phyloP scores from a whole-genome alignment of 2,329 filamentous ascomycete species.

The Metarhizium rileyi region DNA sequence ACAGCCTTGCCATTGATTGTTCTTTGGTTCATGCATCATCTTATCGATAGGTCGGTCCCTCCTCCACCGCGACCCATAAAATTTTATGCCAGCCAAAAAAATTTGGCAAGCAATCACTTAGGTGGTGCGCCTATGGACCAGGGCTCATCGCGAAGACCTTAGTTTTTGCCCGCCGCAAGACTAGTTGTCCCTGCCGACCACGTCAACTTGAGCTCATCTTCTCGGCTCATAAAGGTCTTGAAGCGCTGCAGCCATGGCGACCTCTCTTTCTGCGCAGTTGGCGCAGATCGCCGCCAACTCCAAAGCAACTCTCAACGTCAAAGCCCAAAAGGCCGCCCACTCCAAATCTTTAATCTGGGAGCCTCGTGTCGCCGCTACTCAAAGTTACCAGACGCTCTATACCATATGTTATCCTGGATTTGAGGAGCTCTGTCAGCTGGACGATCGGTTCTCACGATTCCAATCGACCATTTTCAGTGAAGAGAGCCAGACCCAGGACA shows the following conservation, averaged over 20 bases:
- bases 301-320: slow-evolving; percentile 83
- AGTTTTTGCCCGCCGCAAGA: background rate
- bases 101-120: background rate
- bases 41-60: slow-evolving; percentile 24
- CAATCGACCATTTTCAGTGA: slow-evolving; percentile 79
- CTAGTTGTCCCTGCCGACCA: background rate
- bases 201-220: slow-evolving; percentile 3
- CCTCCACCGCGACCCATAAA: slow-evolving; percentile 6
- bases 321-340: slow-evolving; percentile 84
- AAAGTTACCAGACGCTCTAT: slow-evolving; percentile 85
- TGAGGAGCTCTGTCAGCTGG: slow-evolving; percentile 80
- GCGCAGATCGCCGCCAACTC: slow-evolving; percentile 84
- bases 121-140: background rate
- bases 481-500: slow-evolving; percentile 82
- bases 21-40: background rate
- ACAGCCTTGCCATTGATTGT: too few species aligned
- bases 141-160: background rate
- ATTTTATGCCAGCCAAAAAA: slow-evolving; percentile 8
- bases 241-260: slow-evolving; percentile 50
- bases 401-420: slow-evolving; percentile 83
- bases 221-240: slow-evolving; percentile 7
- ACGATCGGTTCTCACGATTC: slow-evolving; percentile 68
- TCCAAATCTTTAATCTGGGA: slow-evolving; percentile 95
- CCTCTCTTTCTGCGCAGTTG: slow-evolving; percentile 85
- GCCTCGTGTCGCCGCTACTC: slow-evolving; percentile 68